A percentile compares a stretch with the other conserved stretches of the same genome.
Conservation (phyloP, 306 rosid genomes). For the Gynostemma pentaphyllum region DNA sequence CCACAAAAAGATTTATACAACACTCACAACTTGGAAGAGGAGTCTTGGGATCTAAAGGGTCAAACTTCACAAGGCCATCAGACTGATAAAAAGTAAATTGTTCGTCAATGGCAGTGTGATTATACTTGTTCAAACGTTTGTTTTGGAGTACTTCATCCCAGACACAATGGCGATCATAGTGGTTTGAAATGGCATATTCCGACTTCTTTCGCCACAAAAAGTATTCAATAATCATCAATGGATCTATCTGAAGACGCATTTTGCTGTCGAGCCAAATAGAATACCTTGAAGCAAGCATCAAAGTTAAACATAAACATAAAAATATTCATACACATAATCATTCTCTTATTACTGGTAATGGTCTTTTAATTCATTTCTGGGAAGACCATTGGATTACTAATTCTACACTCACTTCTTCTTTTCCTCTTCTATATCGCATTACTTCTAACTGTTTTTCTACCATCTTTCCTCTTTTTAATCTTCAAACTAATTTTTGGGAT, state of each 20-base stretch:
- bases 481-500: no score
- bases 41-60: slow-evolving; percentile 41
- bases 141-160: slow-evolving; percentile 96
- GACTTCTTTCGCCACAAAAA: slow-evolving; percentile 79
- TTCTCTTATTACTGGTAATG: no score
- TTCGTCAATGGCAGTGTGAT: slow-evolving; percentile 70
- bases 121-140: slow-evolving; percentile 77
- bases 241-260: slow-evolving; percentile 79
- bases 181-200: slow-evolving; percentile 90
- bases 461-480: no score
- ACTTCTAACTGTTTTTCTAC: no score
- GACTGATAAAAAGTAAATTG: slow-evolving; percentile 64
- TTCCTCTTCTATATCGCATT: no score
- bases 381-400: no score
- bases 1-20: slow-evolving; percentile 15
- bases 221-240: slow-evolving; percentile 70
- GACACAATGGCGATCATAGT: slow-evolving; percentile 85
- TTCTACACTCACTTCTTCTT: no score
- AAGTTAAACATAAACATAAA: slow-evolving; percentile 1
- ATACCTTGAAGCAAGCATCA: slow-evolving; percentile 47
- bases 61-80: slow-evolving; percentile 76
- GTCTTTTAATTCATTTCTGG: no score
- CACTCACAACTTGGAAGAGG: slow-evolving; percentile 81
- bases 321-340: slow-evolving; percentile 5
- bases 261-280: slow-evolving; percentile 98